phyloP scores from a whole-genome alignment of 805 yeast genomes.

The Hanseniaspora occidentalis region DNA sequence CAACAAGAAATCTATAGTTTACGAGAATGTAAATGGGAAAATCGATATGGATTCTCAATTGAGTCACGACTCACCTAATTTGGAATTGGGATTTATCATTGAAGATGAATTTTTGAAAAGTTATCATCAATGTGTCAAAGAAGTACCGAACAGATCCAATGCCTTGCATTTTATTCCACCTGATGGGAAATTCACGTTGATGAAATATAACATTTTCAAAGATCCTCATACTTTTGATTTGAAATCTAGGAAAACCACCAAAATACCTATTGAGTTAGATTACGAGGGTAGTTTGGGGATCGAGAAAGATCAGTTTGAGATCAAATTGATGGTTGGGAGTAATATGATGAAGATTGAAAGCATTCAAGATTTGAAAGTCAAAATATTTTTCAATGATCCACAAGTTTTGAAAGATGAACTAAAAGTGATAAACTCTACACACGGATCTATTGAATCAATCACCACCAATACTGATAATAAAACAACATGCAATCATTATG shows the following conservation, averaged over 20 bases:
- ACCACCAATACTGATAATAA: no score
- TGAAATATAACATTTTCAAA: constrained; percentile 52
- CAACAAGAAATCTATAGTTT: constrained; percentile 13
- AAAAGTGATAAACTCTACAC: background rate
- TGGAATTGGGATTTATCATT: constrained; percentile 39
- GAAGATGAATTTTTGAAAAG: constrained; percentile 24
- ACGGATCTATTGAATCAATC: background rate
- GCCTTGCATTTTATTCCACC: constrained; percentile 74
- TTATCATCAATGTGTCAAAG: constrained; percentile 34
- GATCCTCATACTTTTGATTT: constrained; percentile 14
- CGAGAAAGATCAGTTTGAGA: constrained; percentile 29
- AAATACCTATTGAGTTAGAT: constrained; percentile 15
- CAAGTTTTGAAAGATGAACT: background rate
- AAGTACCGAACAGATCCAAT: constrained; percentile 64
- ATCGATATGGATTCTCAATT: constrained; percentile 53
- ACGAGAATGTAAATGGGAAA: constrained; percentile 43
- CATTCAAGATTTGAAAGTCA: background rate
- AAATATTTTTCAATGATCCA: background rate
- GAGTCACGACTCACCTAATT: constrained; percentile 59
- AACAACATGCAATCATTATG: no score
- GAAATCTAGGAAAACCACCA: background rate
- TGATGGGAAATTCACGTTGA: constrained; percentile 58
- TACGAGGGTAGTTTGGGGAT: constrained; percentile 24
- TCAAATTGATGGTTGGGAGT: constrained; percentile 2
- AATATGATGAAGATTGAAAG: background rate